A percentile compares a stretch with the other conserved stretches of the same genome.
Evolutionary conservation across 164 flowering plant genomes (phyloP).

Genomic region (Stephania yunnanensis): DNA sequence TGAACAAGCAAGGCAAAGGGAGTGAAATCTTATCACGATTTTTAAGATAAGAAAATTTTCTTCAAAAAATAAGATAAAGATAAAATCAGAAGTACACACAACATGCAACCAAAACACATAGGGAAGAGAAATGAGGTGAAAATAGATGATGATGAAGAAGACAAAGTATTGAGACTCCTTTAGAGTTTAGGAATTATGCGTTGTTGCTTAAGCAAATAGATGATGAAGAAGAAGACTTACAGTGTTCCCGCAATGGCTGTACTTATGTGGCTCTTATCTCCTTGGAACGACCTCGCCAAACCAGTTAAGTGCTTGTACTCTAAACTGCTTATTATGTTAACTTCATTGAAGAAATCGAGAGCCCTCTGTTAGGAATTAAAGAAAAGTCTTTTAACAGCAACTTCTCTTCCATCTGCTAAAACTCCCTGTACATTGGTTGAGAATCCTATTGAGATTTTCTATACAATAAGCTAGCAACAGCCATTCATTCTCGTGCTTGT

Average conservation of each 20-base stretch:
- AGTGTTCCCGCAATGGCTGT: constrained; percentile 93
- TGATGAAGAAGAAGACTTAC: constrained; percentile 32
- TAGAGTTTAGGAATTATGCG: neutral
- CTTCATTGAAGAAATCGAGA: constrained; percentile 44
- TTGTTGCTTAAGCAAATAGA: neutral
- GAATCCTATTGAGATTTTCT: constrained; percentile 9
- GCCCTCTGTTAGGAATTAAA: constrained; percentile 24
- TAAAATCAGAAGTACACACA: too few relatives aligned
- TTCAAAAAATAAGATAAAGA: too few relatives aligned
- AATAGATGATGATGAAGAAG: too few relatives aligned
- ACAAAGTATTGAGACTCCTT: neutral
- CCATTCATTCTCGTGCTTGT: constrained; percentile 15
- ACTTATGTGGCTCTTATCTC: constrained; percentile 87
- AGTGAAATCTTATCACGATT: too few relatives aligned
- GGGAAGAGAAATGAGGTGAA: too few relatives aligned
- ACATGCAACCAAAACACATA: too few relatives aligned
- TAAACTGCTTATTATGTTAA: constrained; percentile 46
- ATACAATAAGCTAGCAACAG: constrained; percentile 23
- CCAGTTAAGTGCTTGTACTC: constrained; percentile 59
- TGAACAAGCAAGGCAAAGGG: too few relatives aligned
- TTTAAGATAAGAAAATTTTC: too few relatives aligned
- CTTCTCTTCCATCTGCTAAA: constrained; percentile 57
- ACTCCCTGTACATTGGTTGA: constrained; percentile 36
- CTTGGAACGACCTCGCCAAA: constrained; percentile 72
- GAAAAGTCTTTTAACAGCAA: constrained; percentile 55